These are phyloP conservation scores for Alternaria consortialis DNA, from an alignment of 2,329 filamentous ascomycete species.

Conservation along the genomic window DNA sequence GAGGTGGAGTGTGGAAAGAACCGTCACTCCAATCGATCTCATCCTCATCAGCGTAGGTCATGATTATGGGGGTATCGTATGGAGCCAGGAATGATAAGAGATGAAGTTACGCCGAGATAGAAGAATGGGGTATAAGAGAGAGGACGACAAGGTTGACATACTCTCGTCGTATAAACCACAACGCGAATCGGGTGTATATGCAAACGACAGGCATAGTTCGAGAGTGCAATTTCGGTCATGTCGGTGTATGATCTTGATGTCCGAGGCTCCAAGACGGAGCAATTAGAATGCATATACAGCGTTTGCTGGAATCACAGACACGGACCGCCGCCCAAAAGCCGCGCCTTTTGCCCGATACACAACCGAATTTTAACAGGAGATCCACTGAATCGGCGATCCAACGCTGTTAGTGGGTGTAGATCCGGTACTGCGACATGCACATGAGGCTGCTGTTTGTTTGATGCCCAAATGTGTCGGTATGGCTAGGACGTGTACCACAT, in stretches of 20 bases:
- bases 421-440: neutral
- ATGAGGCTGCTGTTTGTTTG: neutral
- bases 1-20: conserved; percentile 14
- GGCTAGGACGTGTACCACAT: neutral
- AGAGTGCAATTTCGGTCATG: neutral
- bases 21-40: conserved; percentile 40
- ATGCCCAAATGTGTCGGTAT: neutral
- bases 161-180: neutral
- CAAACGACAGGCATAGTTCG: neutral
- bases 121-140: neutral
- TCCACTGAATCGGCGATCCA: neutral
- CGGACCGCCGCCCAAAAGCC: conserved; percentile 5
- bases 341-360: neutral
- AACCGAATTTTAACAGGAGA: neutral
- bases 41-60: conserved; percentile 30
- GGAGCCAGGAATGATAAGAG: neutral
- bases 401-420: neutral
- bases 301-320: conserved; percentile 19
- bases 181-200: neutral
- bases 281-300: conserved; percentile 15
- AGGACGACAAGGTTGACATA: neutral
- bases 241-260: neutral
- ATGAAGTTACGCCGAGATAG: neutral
- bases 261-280: neutral
- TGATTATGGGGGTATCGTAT: neutral